phyloP scores from a whole-genome alignment of 768 basidiomycete genomes.

The Podaxis carcinomalis region DNA sequence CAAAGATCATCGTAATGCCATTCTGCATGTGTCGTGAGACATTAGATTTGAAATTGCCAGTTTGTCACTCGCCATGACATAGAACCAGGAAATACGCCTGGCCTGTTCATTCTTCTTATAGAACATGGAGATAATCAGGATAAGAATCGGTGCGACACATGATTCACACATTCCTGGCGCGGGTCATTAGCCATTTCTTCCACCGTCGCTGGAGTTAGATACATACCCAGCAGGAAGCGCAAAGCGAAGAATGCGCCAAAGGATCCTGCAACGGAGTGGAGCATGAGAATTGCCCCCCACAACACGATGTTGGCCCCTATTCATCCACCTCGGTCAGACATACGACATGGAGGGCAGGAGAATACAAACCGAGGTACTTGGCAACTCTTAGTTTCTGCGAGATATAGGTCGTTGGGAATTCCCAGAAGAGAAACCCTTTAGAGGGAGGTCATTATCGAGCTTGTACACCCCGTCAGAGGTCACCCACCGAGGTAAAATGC shows the following conservation, averaged over 20 bases:
- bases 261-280: constrained; percentile 51
- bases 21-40: constrained; percentile 33
- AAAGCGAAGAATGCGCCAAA: constrained; percentile 62
- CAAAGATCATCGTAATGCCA: constrained; percentile 54
- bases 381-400: constrained; percentile 56
- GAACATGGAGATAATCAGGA: constrained; percentile 63
- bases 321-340: background rate
- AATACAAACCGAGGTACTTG: constrained; percentile 51
- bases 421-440: constrained; percentile 53
- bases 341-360: background rate
- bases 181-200: background rate
- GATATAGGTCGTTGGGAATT: constrained; percentile 65
- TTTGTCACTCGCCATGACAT: constrained; percentile 46
- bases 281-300: constrained; percentile 58
- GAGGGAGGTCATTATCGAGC: background rate
- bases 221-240: constrained; percentile 53
- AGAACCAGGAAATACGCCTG: constrained; percentile 59
- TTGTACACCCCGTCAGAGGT: background rate
- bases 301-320: constrained; percentile 52
- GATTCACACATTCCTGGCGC: constrained; percentile 59
- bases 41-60: background rate
- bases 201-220: background rate
- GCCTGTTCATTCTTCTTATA: constrained; percentile 70
- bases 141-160: constrained; percentile 59
- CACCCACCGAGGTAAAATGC: constrained; percentile 56